phyloP scores from a whole-genome alignment of 2,329 filamentous ascomycete genomes.

The Parascedosporium putredinis region DNA sequence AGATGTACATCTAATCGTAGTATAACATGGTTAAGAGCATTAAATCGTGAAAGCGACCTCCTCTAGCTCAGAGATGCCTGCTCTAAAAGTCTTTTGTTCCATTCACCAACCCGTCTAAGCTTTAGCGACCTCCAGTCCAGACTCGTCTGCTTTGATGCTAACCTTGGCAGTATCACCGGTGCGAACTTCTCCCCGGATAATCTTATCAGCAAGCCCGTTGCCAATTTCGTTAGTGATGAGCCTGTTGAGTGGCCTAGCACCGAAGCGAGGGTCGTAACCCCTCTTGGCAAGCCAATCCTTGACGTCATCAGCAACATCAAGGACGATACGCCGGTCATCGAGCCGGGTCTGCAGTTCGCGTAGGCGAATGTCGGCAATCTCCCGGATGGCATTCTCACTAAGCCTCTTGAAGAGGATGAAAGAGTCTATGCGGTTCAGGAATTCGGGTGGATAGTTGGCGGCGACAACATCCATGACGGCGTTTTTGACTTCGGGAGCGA shows the following conservation, averaged over 20 bases:
- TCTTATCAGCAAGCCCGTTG: conserved; percentile 80
- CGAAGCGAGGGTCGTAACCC: conserved; percentile 86
- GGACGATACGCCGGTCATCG: conserved; percentile 71
- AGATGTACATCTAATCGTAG: too few species aligned
- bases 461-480: conserved; percentile 85
- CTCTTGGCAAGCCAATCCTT: conserved; percentile 80
- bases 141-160: conserved; percentile 50
- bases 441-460: conserved; percentile 71
- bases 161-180: conserved; percentile 65
- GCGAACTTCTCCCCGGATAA: conserved; percentile 76
- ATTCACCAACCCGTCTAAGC: not conserved
- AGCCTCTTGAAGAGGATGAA: conserved; percentile 94
- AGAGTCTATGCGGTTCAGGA: conserved; percentile 91
- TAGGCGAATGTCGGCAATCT: conserved; percentile 89
- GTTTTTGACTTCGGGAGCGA: conserved; percentile 61
- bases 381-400: conserved; percentile 64
- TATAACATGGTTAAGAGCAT: not conserved
- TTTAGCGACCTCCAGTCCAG: conserved; percentile 41
- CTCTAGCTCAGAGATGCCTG: too few species aligned
- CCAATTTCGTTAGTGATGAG: conserved; percentile 85
- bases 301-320: conserved; percentile 61
- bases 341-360: conserved; percentile 73
- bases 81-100: conserved; percentile 9
- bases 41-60: too few species aligned
- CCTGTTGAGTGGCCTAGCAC: conserved; percentile 81